A percentile compares a stretch with the other conserved stretches of the same genome.
phyloP scores from a whole-genome alignment of 495 filamentous ascomycete genomes.

The Trichoderma gamsii region DNA sequence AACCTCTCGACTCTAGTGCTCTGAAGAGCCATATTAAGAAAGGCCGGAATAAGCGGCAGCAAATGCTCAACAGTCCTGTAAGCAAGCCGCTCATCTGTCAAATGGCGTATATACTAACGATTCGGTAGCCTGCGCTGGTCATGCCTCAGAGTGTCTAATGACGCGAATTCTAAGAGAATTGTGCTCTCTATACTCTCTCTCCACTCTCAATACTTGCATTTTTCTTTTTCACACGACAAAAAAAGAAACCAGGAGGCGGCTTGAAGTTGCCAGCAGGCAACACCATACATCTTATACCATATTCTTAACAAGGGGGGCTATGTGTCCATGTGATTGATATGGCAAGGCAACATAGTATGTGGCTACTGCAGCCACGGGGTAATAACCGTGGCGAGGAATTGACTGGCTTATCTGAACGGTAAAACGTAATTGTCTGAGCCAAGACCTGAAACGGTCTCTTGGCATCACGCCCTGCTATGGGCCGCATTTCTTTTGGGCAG shows the following conservation, averaged over 20 bases:
- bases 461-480: not conserved
- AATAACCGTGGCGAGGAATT: conserved; percentile 1
- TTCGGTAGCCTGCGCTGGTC: conserved; percentile 36
- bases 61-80: conserved; percentile 91
- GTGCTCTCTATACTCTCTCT: not conserved
- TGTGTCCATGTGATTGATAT: conserved; percentile 5
- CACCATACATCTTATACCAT: conserved; percentile 10
- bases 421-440: conserved; percentile 10
- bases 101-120: conserved; percentile 20
- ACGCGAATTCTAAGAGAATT: not conserved
- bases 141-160: conserved; percentile 49
- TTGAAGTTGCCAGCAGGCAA: not conserved
- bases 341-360: conserved; percentile 10
- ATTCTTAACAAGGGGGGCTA: not conserved
- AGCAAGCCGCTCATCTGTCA: conserved; percentile 30
- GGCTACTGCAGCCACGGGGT: conserved; percentile 4
- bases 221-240: not conserved
- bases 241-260: not conserved
- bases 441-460: conserved; percentile 9
- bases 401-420: not conserved
- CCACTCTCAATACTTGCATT: not conserved
- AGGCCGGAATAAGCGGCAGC: conserved; percentile 80
- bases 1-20: conserved; percentile 92
- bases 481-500: not conserved
- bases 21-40: conserved; percentile 99